A percentile compares a stretch with the other conserved stretches of the same genome.
Evolutionary conservation across 2,329 filamentous ascomycete genomes (phyloP).

Genomic region (Trichoderma sp.): DNA sequence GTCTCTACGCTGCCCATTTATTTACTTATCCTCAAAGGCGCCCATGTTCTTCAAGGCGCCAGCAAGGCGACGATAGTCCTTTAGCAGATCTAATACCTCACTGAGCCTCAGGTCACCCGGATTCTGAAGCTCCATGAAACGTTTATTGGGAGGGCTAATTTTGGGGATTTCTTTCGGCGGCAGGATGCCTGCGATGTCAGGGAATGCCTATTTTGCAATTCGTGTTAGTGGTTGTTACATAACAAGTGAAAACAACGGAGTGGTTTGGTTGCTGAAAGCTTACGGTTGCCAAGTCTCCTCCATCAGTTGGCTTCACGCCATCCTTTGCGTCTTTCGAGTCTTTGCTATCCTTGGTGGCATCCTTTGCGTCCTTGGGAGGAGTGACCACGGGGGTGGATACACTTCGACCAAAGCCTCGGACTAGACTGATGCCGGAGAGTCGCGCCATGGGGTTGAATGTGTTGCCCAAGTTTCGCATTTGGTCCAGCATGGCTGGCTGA

Average conservation of each 20-base stretch:
- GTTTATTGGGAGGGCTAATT: slow-evolving; percentile 65
- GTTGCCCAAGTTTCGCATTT: slow-evolving; percentile 76
- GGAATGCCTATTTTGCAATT: slow-evolving; percentile 50
- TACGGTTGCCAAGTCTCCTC: slow-evolving; percentile 58
- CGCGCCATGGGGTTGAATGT: slow-evolving; percentile 80
- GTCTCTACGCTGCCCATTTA: background rate
- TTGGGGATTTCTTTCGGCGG: slow-evolving; percentile 55
- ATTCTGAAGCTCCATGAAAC: slow-evolving; percentile 70
- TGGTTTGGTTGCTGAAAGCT: slow-evolving; percentile 26
- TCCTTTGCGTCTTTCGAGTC: slow-evolving; percentile 39
- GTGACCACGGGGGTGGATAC: slow-evolving; percentile 36
- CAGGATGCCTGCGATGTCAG: slow-evolving; percentile 55
- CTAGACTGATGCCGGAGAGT: slow-evolving; percentile 69
- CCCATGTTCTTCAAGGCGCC: slow-evolving; percentile 61
- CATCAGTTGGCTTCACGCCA: slow-evolving; percentile 44
- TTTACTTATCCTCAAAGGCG: slow-evolving; percentile 51
- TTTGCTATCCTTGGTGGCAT: background rate
- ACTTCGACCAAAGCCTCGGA: slow-evolving; percentile 71
- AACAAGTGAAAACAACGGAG: background rate
- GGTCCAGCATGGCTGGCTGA: slow-evolving; percentile 66
- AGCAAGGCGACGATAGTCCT: slow-evolving; percentile 73
- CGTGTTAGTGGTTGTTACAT: slow-evolving; percentile 6
- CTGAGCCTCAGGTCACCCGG: slow-evolving; percentile 67
- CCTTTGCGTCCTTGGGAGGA: slow-evolving; percentile 28
- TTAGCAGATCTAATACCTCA: slow-evolving; percentile 70